Base-by-base conservation (phyloP, 495 filamentous ascomycete species). In the Penicillium malachiteum region DNA sequence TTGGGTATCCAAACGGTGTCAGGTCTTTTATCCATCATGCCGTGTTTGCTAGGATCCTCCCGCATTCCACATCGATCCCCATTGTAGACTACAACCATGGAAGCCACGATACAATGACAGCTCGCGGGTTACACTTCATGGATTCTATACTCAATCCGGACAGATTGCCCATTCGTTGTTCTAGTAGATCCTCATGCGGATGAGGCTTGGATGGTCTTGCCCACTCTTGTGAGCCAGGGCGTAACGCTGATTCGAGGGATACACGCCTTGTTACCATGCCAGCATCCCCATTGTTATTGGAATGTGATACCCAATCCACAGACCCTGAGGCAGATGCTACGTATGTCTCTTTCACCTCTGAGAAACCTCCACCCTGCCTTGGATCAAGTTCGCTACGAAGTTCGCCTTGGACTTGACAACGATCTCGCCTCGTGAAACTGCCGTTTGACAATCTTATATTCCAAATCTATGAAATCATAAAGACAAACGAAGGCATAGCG, bases 241-340 rank as follows among this genome's bases (percentile, higher is more conserved):
- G 17, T 9, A 18, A 30, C 41, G 43, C 33, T 57, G 56, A 52
- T 42, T 48, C 50, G 50, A 58, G 55, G 52, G 57, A 53, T 55
- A 31, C n/a, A 58, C 44, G 52, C 55, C 57, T 52, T 66, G 64
- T 66, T 64, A 66, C 60, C 64, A 66, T 66, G 52, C 64, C 64
- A 61, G 55, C 50, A 57, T 50, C 56, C 48, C 57, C 57, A 21
- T 50, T 42, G 42, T 42, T 42, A 31, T 40, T 57, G 64, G 64
- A 66, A 66, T 66, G 64, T 59, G 39, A 58, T 60, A 54, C 60
- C 60, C 54, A 45, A 44, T 26, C 21, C 21, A 26, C 21, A 26
- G 21, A 26, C 21, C 33, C 16, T 12, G 47, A 49, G 5, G 32
- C 32, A 7, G 33, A 38, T 40, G 48, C 31, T 37, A 50, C 48